phyloP scores from a whole-genome alignment of 2,329 filamentous ascomycete genomes.

The Fusarium mundagurra region DNA sequence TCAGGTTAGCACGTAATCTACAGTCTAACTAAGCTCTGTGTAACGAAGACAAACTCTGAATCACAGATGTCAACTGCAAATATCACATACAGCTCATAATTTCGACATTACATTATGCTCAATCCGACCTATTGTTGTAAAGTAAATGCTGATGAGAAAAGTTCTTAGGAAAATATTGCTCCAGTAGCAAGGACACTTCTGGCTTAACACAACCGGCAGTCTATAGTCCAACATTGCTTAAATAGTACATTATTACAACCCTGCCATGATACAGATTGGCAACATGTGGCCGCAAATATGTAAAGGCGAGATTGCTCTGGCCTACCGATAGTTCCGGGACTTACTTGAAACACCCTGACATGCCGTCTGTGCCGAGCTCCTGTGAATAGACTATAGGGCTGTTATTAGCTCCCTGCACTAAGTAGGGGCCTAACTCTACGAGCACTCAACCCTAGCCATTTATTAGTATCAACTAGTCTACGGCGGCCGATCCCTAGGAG shows the following conservation, averaged over 20 bases:
- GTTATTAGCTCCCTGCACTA: neutral
- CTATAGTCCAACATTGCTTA: neutral
- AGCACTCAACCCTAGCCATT: neutral
- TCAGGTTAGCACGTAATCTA: neutral
- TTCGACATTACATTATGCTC: neutral
- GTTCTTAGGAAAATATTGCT: neutral
- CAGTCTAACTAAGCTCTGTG: neutral
- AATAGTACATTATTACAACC: neutral
- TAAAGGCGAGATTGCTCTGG: neutral
- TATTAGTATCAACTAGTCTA: neutral
- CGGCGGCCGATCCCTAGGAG: neutral
- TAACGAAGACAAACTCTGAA: neutral
- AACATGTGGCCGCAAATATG: neutral
- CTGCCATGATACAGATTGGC: neutral
- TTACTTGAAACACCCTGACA: neutral
- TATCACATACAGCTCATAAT: neutral
- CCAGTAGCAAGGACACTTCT: neutral
- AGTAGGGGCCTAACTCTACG: neutral
- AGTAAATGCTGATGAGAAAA: neutral
- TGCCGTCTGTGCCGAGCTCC: neutral
- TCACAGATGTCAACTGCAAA: neutral
- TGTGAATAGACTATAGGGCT: neutral
- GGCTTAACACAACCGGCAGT: neutral
- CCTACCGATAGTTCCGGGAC: neutral
- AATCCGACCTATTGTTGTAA: neutral